Base-by-base conservation (phyloP, 257 asterid genomes). In the Solanum gandarillasii region DNA sequence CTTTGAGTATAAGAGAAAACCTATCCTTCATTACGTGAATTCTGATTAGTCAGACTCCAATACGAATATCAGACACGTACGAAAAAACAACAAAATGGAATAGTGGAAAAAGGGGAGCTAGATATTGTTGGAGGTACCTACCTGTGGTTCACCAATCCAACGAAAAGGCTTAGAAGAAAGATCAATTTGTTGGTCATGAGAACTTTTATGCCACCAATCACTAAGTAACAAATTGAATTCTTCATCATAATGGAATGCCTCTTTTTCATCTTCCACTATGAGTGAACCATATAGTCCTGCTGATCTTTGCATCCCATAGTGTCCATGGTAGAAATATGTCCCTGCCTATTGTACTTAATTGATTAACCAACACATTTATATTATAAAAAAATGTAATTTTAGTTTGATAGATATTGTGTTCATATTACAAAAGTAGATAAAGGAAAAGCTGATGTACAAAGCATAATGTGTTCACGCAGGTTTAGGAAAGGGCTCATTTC, bases 81-180 rank as follows among this genome's bases (percentile, higher is more conserved):
- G 62, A 16, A 52, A 52, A 48, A 48, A 1, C 21, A 48, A 52
- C 62, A 52, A 52, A 52, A 52, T 52, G 6, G 9, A 52, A 16
- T 52, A 52, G 60, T 52, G 23, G 21, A 52, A 1, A 18, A 9
- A 74, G n/a, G 55, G 7, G 29, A 35, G 32, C 18, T 36, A 36
- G 14, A 75, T 39, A 36, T 32, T 70, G 74, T 27, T 68, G 10
- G 38, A 94, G 98, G 94, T 95, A 94, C 95, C 9, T 48, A 48
- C 60, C 94, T 95, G 98, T 6, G 99, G 96, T 89, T 96, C 99
- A 6, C 98, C 99, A 73, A 96, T 91, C 99, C 99, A 96, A 25
- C 93, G 95, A 93, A 96, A 85, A 35, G 99, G 99, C 1, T 88
- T 92, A 88, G 98, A 88, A 9, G 95, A 93, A 21, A 96, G 94